phyloP scores from a whole-genome alignment of 225 moss, liverwort and hornwort species.

The Polytrichum commune region DNA sequence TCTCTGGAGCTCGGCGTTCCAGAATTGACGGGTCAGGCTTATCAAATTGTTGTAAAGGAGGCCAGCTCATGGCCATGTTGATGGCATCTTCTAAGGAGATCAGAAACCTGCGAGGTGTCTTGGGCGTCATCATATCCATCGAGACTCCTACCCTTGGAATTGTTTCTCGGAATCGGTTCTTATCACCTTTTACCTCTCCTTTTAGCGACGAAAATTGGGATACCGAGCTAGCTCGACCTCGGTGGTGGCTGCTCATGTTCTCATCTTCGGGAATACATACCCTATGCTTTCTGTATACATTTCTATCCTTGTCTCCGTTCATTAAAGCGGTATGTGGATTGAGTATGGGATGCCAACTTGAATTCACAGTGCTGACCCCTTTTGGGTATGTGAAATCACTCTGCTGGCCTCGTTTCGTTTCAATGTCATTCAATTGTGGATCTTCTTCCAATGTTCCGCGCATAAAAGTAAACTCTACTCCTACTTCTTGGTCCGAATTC shows the following conservation, averaged over 20 bases:
- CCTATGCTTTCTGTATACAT: conserved; percentile 4
- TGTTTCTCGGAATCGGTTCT: not conserved
- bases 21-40: conserved; percentile 88
- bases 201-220: not conserved
- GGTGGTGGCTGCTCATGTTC: not conserved
- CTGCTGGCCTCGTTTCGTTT: not conserved
- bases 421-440: too few relatives aligned
- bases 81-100: conserved; percentile 74
- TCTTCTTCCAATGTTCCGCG: not conserved
- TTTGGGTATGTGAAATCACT: not conserved
- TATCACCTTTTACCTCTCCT: not conserved
- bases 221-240: not conserved
- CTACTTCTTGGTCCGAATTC: not conserved
- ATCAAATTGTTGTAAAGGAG: conserved; percentile 55
- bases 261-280: not conserved
- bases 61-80: conserved; percentile 89
- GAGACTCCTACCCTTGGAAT: not conserved
- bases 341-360: conserved; percentile 13
- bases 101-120: conserved; percentile 36
- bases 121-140: conserved; percentile 15
- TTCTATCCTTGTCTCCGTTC: conserved; percentile 45
- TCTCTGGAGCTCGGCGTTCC: conserved; percentile 61
- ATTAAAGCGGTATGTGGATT: conserved; percentile 38
- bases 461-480: not conserved
- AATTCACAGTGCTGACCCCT: not conserved